Base-by-base conservation (phyloP, 1,284 basidiomycete genomes). In the Mycena citricolor region DNA sequence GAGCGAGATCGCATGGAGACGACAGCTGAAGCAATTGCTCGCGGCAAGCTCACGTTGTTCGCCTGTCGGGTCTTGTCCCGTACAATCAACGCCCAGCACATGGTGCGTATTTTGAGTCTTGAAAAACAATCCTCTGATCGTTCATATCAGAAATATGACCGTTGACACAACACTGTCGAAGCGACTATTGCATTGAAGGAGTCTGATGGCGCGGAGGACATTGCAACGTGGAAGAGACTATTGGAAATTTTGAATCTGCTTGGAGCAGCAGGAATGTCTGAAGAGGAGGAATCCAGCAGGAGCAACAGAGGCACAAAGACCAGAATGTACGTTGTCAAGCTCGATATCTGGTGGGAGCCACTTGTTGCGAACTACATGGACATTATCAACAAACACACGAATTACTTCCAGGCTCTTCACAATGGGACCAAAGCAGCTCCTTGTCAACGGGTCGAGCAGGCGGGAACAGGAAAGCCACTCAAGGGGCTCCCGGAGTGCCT, bases 401-500 rank as follows among this genome's bases (percentile, higher is more conserved):
- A 8, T 17, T 17, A 17, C 32, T 11, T 33, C 11, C 10, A 10
- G 10, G 14, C 10, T 10, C n/a, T 33, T 17, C 32, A 33, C 19
- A 17, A 17, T 11, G 32, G 32, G 11, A 16, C 16, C 8, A 10
- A 17, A 17, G 8, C 10, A 13, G 10, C 10, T 13, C 11, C 10
- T n/a, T n/a, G n/a, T n/a, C n/a, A 17, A 11, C 26, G 38, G 16
- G n/a, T n/a, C 38, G n/a, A 28, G 23, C 16, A 30, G 14, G 16
- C 4, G 32, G 40, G 38, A 24, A 16, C n/a, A 33, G 50, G 25
- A 26, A 14, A 26, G 35, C 39, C 35, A 29, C 46, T 43, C 12
- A 29, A 38, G 14, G 45, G 46, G 17, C 46, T 48, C 30, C 50
- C 46, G 32, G 32, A 41, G 36, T 36, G 34, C 45, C 45, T 52